A percentile compares a stretch with the other conserved stretches of the same genome.
Conservation (phyloP, 169 alveolate genomes). For the Plasmodium cynomolgi region DNA sequence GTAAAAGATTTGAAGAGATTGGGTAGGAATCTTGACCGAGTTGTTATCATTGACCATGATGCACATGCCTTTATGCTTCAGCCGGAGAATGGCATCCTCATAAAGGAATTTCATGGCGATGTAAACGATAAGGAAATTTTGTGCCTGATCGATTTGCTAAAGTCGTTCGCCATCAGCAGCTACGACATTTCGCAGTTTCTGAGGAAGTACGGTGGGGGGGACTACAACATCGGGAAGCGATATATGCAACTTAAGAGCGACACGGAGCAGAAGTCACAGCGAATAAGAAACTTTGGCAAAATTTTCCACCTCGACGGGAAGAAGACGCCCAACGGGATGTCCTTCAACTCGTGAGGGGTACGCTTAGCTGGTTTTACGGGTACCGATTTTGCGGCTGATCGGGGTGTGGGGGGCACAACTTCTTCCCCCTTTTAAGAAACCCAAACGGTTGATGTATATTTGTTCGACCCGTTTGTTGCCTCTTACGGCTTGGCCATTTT, state of each 20-base stretch:
- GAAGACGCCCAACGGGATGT: slow-evolving; percentile 46
- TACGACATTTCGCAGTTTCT: slow-evolving; percentile 81
- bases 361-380: neutral
- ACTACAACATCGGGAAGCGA: slow-evolving; percentile 82
- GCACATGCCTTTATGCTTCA: slow-evolving; percentile 84
- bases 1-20: slow-evolving; percentile 87
- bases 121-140: slow-evolving; percentile 87
- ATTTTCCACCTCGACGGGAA: slow-evolving; percentile 60
- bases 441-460: neutral
- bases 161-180: slow-evolving; percentile 87
- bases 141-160: slow-evolving; percentile 84
- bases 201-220: slow-evolving; percentile 85
- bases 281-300: slow-evolving; percentile 62
- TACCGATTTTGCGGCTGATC: neutral
- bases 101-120: slow-evolving; percentile 88
- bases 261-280: slow-evolving; percentile 63
- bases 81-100: slow-evolving; percentile 86
- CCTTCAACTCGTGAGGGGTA: slow-evolving; percentile 26
- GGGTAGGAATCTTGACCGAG: slow-evolving; percentile 90
- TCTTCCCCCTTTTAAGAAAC: neutral
- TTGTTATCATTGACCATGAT: slow-evolving; percentile 90
- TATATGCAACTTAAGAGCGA: slow-evolving; percentile 75
- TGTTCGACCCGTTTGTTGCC: neutral
- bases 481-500: neutral
- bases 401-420: neutral